A percentile compares a stretch with the other conserved stretches of the same genome.
These are phyloP conservation scores for Tricholoma furcatifolium DNA, from an alignment of 768 basidiomycete genomes.

Conservation along the genomic window DNA sequence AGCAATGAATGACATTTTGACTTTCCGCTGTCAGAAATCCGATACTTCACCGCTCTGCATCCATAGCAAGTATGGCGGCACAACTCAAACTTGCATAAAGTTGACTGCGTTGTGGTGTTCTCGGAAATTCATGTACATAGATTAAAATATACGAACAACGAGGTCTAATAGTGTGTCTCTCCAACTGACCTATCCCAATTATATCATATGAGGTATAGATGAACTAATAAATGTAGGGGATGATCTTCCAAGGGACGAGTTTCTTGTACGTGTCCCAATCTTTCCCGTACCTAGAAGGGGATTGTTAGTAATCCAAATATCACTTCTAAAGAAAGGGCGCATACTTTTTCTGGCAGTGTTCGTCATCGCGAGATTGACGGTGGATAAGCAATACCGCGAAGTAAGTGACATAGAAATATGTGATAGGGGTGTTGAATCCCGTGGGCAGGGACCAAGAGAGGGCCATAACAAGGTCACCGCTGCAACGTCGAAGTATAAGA, in stretches of 20 bases:
- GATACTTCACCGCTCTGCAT: no score
- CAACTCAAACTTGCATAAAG: no score
- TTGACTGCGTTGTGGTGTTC: no score
- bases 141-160: no score
- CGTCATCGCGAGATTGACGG: conserved; percentile 88
- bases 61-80: no score
- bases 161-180: no score
- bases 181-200: neutral
- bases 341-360: conserved; percentile 85
- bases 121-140: no score
- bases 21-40: no score
- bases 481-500: neutral
- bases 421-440: conserved; percentile 88
- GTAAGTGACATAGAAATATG: conserved; percentile 93
- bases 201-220: neutral
- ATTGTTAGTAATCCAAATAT: neutral
- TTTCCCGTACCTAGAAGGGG: conserved; percentile 72
- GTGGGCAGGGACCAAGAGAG: conserved; percentile 93
- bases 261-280: conserved; percentile 93
- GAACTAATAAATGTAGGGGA: conserved; percentile 75
- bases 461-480: conserved; percentile 66
- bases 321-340: conserved; percentile 22
- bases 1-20: no score
- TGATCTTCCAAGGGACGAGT: conserved; percentile 81
- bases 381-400: conserved; percentile 89